Evolutionary conservation across 495 filamentous ascomycete genomes (phyloP).

Genomic region (Tuber microsphaerosporum): DNA sequence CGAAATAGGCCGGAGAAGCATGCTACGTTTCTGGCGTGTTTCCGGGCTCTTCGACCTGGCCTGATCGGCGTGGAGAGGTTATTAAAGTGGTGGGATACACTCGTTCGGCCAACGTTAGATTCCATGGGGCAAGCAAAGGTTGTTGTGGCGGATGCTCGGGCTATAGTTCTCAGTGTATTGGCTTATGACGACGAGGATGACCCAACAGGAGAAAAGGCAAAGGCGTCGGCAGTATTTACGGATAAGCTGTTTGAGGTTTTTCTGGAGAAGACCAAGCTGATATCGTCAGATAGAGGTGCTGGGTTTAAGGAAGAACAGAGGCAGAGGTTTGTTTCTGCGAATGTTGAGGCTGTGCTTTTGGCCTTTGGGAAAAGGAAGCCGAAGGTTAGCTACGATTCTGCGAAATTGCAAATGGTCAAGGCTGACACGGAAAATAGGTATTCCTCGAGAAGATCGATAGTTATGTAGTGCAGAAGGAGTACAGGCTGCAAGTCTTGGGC

Average conservation of each 20-base stretch:
- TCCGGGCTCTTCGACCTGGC: constrained; percentile 54
- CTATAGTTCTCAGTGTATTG: constrained; percentile 53
- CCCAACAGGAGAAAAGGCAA: constrained; percentile 44
- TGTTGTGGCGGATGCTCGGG: constrained; percentile 53
- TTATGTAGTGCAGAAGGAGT: constrained; percentile 54
- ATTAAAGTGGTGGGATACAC: constrained; percentile 60
- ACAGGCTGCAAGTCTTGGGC: constrained; percentile 52
- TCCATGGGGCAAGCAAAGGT: constrained; percentile 53
- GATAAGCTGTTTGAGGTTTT: constrained; percentile 56
- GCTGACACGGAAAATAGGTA: constrained; percentile 45
- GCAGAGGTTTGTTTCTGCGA: constrained; percentile 45
- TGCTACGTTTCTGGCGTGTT: constrained; percentile 55
- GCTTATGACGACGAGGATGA: constrained; percentile 54
- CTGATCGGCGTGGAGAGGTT: constrained; percentile 51
- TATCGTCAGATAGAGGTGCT: constrained; percentile 45
- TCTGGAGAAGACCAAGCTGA: constrained; percentile 50
- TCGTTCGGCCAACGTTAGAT: constrained; percentile 55
- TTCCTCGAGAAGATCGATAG: constrained; percentile 55
- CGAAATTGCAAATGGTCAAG: constrained; percentile 19
- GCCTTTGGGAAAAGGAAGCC: constrained; percentile 60
- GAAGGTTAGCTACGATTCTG: constrained; percentile 47
- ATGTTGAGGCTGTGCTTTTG: constrained; percentile 51
- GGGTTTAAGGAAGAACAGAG: constrained; percentile 53
- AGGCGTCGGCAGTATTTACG: constrained; percentile 46
- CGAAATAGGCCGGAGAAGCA: constrained; percentile 50